Percentiles rank a stretch among this genome's conserved stretches.
Evolutionary conservation across 768 basidiomycete species (phyloP).

Genomic region (Exidia glandulosa): DNA sequence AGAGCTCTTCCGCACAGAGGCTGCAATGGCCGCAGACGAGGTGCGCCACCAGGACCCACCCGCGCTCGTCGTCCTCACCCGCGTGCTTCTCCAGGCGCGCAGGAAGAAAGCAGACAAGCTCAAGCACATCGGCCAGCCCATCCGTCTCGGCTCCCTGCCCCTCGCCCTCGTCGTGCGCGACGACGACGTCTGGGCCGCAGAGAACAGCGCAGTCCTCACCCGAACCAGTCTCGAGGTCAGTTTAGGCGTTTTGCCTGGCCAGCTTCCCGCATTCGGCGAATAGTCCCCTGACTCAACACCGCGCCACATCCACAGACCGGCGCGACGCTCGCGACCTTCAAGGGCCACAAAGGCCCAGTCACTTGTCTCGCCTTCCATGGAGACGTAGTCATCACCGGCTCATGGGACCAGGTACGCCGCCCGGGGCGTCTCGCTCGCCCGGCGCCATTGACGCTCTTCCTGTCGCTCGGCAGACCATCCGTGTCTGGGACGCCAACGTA

Average conservation of each 20-base stretch:
- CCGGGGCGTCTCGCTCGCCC: not conserved
- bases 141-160: conserved; percentile 65
- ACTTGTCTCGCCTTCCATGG: conserved; percentile 67
- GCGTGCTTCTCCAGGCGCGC: conserved; percentile 50
- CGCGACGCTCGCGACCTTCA: conserved; percentile 62
- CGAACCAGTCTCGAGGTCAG: conserved; percentile 69
- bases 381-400: conserved; percentile 69
- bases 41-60: conserved; percentile 23
- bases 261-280: not conserved
- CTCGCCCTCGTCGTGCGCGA: conserved; percentile 56
- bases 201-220: conserved; percentile 65
- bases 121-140: conserved; percentile 67
- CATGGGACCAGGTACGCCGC: conserved; percentile 73
- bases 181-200: conserved; percentile 74
- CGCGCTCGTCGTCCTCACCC: conserved; percentile 1
- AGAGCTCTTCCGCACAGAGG: conserved; percentile 52
- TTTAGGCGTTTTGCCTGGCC: conserved; percentile 6
- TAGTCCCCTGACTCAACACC: not conserved
- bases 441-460: conserved; percentile 4
- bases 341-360: conserved; percentile 82
- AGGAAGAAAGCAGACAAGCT: conserved; percentile 59
- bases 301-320: conserved; percentile 46
- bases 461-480: conserved; percentile 52
- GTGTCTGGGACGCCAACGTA: conserved; percentile 75
- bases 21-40: conserved; percentile 52